Evolutionary conservation across 805 yeast genomes (phyloP).

Genomic region (Saccharomycopsis selenospora): DNA sequence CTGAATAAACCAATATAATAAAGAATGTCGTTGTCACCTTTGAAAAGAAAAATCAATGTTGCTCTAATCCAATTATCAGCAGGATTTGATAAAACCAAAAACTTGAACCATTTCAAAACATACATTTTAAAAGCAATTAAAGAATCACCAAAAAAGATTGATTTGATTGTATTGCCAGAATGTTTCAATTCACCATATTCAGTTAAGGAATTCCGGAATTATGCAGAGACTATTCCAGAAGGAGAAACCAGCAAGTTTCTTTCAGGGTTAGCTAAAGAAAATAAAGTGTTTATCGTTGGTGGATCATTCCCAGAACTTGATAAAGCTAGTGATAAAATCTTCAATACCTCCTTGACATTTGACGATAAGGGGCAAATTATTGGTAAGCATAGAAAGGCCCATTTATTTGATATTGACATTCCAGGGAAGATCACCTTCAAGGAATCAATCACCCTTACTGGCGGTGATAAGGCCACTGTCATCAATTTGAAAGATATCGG

Average conservation of each 20-base stretch:
- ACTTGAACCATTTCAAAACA: constrained; percentile 58
- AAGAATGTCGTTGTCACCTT: constrained; percentile 18
- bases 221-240: constrained; percentile 78
- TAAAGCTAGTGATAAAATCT: constrained; percentile 46
- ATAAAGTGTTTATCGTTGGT: constrained; percentile 65
- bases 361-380: constrained; percentile 64
- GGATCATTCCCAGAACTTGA: constrained; percentile 87
- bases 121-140: constrained; percentile 57
- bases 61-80: constrained; percentile 83
- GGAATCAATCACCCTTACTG: constrained; percentile 68
- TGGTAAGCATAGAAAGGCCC: constrained; percentile 87
- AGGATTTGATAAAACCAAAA: constrained; percentile 71
- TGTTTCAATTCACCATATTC: constrained; percentile 96
- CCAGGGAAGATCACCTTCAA: constrained; percentile 86
- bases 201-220: constrained; percentile 75
- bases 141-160: constrained; percentile 48
- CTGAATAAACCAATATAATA: not conserved
- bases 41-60: constrained; percentile 57
- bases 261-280: constrained; percentile 56
- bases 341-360: constrained; percentile 72
- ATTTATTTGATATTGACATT: constrained; percentile 85
- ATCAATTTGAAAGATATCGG: constrained; percentile 58
- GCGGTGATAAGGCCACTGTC: constrained; percentile 79
- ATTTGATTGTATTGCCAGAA: constrained; percentile 84
- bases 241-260: constrained; percentile 49